These are phyloP conservation scores for Fusarium brevicatenulatum DNA, from an alignment of 2,329 filamentous ascomycete genomes.

Conservation along the genomic window DNA sequence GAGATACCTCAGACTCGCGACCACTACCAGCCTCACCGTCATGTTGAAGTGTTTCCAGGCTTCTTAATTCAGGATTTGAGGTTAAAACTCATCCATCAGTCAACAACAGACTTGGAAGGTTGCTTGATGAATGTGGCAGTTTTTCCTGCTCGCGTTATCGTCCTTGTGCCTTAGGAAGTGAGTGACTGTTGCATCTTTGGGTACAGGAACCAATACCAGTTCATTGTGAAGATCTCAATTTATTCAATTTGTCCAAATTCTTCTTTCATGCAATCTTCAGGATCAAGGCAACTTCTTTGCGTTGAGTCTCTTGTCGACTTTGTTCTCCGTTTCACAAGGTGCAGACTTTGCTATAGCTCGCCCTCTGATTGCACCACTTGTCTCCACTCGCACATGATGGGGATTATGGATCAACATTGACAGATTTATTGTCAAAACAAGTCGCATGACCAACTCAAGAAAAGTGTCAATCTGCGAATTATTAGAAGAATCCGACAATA, in stretches of 20 bases:
- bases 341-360: background rate
- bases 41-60: background rate
- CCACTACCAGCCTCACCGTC: background rate
- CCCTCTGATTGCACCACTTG: background rate
- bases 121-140: background rate
- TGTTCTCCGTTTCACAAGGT: background rate
- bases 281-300: too few relatives aligned
- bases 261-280: accelerated
- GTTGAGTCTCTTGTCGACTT: too few relatives aligned
- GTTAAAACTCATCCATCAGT: too few relatives aligned
- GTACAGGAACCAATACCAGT: background rate
- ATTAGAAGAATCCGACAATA: background rate
- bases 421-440: background rate
- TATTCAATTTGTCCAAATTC: background rate
- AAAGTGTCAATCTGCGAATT: background rate
- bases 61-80: background rate
- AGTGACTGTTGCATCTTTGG: background rate
- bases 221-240: accelerated
- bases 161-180: background rate
- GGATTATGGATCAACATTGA: background rate
- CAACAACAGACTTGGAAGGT: accelerated
- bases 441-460: background rate
- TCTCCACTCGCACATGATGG: slow-evolving; percentile 7
- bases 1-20: too few relatives aligned
- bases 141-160: background rate